These are phyloP conservation scores for Rhizoclosmatium globosum DNA, from an alignment of 192 early-diverging fungal species.

Conservation along the genomic window DNA sequence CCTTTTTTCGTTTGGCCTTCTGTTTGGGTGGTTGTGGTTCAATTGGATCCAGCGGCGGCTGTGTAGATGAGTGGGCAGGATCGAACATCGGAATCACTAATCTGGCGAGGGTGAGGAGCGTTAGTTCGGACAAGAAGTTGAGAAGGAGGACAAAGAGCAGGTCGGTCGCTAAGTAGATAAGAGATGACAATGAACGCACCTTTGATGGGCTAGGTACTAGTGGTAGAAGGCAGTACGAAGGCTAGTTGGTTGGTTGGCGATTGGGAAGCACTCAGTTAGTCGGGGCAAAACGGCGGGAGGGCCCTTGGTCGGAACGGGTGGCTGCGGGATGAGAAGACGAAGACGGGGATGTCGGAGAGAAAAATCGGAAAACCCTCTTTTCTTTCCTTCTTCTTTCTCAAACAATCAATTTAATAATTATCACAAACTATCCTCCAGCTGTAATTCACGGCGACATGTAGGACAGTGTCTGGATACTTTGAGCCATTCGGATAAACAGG, in stretches of 20 bases:
- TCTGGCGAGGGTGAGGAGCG: no score
- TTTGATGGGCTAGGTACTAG: no score
- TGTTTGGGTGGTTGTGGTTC: neutral
- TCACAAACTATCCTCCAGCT: neutral
- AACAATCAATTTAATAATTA: neutral
- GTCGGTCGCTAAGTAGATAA: no score
- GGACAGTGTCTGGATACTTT: conserved; percentile 30
- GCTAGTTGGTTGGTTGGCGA: no score
- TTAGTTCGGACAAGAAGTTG: no score
- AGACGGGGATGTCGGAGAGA: neutral
- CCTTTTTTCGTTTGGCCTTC: conserved; percentile 54
- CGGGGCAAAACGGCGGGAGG: neutral
- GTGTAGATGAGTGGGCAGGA: neutral
- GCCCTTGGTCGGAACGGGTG: neutral
- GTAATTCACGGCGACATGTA: conserved; percentile 32
- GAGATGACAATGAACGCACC: no score
- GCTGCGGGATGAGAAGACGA: neutral
- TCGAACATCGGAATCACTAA: no score
- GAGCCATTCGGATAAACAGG: conserved; percentile 33
- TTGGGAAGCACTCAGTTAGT: no score
- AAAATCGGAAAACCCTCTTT: neutral
- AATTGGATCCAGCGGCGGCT: conserved; percentile 3
- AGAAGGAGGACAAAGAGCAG: no score
- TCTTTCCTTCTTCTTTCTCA: neutral
- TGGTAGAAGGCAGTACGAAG: no score